Evolutionary conservation across 2,329 filamentous ascomycete genomes (phyloP).

Genomic region (Daldinia sp.): DNA sequence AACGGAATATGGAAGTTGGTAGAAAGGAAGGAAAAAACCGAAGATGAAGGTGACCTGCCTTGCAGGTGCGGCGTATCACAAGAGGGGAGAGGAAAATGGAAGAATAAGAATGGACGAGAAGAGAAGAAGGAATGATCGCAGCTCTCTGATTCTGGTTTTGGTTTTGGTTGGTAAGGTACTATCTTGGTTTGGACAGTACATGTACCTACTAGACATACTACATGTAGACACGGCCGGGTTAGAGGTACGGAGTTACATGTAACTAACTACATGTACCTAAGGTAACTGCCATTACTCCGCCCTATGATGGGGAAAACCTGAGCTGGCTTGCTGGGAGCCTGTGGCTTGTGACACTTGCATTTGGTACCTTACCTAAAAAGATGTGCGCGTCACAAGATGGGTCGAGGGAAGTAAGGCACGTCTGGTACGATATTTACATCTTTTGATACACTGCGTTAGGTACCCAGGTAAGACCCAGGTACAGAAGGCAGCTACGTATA

Average conservation of each 20-base stretch:
- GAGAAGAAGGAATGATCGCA: slow-evolving; percentile 26
- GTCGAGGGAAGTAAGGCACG: slow-evolving; percentile 9
- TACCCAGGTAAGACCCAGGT: no score
- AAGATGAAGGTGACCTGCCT: slow-evolving; percentile 32
- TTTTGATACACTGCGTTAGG: no score
- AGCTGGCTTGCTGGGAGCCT: slow-evolving; percentile 9
- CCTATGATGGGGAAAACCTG: slow-evolving; percentile 8
- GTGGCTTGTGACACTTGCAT: slow-evolving; percentile 25
- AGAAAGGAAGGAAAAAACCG: slow-evolving; percentile 10
- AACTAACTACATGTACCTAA: no score
- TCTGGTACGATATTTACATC: slow-evolving; percentile 2
- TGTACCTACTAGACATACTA: no score
- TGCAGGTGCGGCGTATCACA: slow-evolving; percentile 37
- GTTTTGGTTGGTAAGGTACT: no score
- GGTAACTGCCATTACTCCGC: slow-evolving; percentile 11
- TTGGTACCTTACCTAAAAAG: slow-evolving; percentile 24
- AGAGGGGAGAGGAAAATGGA: slow-evolving; percentile 29
- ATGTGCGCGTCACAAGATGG: slow-evolving; percentile 27
- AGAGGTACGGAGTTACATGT: neutral
- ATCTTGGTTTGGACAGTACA: neutral
- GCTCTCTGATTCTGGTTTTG: slow-evolving; percentile 13
- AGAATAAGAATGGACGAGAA: slow-evolving; percentile 32
- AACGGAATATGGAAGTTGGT: slow-evolving; percentile 7
- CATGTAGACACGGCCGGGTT: neutral
- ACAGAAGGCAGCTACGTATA: no score